Evolutionary conservation across 768 basidiomycete genomes (phyloP), one percentile per base, ranked within the genome.

Genomic region (Amanita exitialis): DNA sequence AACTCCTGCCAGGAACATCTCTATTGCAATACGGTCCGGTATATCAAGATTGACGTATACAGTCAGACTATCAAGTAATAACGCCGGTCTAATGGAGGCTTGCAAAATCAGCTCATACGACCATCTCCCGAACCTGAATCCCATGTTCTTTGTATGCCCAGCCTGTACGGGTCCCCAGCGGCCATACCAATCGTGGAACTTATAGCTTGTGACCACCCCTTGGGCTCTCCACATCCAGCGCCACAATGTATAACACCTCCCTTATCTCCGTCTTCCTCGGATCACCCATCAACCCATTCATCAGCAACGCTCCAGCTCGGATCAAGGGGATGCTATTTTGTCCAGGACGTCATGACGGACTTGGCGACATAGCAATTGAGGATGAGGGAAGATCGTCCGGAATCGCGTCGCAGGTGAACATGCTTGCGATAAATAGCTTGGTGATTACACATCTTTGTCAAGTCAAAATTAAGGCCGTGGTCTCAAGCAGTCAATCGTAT

Each of bases 111-210:
- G 12, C 32, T 39, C 37, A 16, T 20, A 56, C 34, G 61, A 51
- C 56, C 59, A 61, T 21, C 44, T 59, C n/a, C 54, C 57, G 36
- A 57, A 54, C 42, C 61, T 62, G 42, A 51, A 55, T 7, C 61
- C 61, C 4, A 62, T 58, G 1, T 41, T 56, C 44, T 56, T 56
- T 50, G 57, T 21, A 16, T 48, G 50, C 25, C 57, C 60, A 10
- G 57, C 57, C 47, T 58, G 51, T 34, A 43, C 42, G 27, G 60
- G 60, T 23, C 56, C 60, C 54, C 54, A 62, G 9, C 58, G 54
- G 4, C n/a, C 44, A 52, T 61, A 62, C 57, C 56, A 62, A 47
- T 57, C 58, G 9, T 54, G 52, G 16, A 62, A 46, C 3, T 57
- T 56, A 16, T 39, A 56, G 12, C n/a, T n/a, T n/a, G n/a, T n/a